A percentile compares a stretch with the other conserved stretches of the same genome.
These are phyloP conservation scores for Panaeolus papilionaceus DNA, from an alignment of 768 basidiomycete species.

Conservation along the genomic window DNA sequence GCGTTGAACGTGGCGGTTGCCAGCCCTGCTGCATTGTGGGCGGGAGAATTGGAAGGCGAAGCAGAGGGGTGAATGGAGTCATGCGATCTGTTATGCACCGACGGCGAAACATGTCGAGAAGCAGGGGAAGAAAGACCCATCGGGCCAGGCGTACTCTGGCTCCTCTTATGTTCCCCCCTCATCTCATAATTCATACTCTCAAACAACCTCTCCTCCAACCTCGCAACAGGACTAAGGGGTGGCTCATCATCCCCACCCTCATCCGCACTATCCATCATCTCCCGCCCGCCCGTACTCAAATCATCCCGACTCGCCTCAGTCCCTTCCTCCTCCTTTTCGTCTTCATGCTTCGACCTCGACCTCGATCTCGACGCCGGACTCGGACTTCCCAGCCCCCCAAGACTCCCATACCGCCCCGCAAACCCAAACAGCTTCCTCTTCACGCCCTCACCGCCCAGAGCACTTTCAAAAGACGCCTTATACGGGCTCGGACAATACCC, in stretches of 20 bases:
- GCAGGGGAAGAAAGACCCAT: neutral
- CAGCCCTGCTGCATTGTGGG: neutral
- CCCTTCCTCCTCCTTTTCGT: neutral
- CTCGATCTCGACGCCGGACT: neutral
- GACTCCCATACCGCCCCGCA: slow-evolving; percentile 8
- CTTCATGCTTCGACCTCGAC: neutral
- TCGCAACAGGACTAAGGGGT: neutral
- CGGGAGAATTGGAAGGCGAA: neutral
- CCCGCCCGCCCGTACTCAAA: neutral
- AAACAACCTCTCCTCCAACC: slow-evolving; percentile 11
- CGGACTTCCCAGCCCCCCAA: slow-evolving; percentile 1
- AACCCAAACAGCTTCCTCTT: slow-evolving; percentile 11
- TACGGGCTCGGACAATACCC: slow-evolving; percentile 32
- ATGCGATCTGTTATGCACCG: neutral
- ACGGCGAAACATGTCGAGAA: neutral
- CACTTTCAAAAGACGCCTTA: slow-evolving; percentile 20
- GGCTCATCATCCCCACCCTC: neutral
- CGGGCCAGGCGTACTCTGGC: neutral
- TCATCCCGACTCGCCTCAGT: neutral
- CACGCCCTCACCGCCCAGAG: neutral
- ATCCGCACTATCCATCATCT: neutral
- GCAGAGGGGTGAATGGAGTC: neutral
- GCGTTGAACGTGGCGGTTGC: slow-evolving; percentile 55
- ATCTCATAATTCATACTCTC: neutral
- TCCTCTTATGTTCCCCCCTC: neutral